These are phyloP conservation scores for Pseudogymnoascus sp. DNA, from an alignment of 2,329 filamentous ascomycete species.

Conservation along the genomic window DNA sequence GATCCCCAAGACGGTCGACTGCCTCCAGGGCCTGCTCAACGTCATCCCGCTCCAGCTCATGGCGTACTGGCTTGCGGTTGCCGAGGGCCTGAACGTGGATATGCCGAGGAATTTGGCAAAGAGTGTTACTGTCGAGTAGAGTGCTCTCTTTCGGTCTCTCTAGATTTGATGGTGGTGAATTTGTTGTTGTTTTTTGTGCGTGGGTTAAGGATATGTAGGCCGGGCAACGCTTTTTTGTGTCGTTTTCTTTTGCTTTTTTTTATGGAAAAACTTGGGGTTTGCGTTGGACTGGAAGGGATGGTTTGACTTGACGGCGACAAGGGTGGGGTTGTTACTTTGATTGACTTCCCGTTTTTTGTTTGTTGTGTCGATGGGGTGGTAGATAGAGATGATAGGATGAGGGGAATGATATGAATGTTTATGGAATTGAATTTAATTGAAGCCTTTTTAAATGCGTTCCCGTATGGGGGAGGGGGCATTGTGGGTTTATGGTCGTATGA, in stretches of 20 bases:
- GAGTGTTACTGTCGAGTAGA: conserved; percentile 96
- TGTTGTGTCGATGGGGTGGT: background rate
- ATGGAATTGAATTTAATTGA: background rate
- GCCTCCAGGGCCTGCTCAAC: conserved; percentile 92
- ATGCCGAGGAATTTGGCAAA: conserved; percentile 98
- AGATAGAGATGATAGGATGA: background rate
- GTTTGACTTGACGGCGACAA: background rate
- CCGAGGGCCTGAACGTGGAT: conserved; percentile 93
- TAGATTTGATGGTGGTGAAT: background rate
- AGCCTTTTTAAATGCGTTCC: background rate
- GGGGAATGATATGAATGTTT: background rate
- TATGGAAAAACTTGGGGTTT: background rate
- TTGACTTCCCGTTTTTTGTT: background rate
- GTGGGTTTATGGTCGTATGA: too few relatives aligned
- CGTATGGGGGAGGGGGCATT: too few relatives aligned
- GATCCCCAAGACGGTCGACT: conserved; percentile 91
- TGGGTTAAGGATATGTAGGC: too few relatives aligned
- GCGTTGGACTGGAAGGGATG: background rate
- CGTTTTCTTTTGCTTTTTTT: background rate
- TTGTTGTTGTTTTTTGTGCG: background rate
- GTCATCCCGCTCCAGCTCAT: conserved; percentile 96
- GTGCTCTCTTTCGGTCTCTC: background rate
- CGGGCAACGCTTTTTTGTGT: too few relatives aligned
- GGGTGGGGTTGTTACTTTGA: background rate
- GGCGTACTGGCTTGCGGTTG: conserved; percentile 96